phyloP scores from a whole-genome alignment of 192 early-diverging fungal genomes.

The Coemansia sp. region DNA sequence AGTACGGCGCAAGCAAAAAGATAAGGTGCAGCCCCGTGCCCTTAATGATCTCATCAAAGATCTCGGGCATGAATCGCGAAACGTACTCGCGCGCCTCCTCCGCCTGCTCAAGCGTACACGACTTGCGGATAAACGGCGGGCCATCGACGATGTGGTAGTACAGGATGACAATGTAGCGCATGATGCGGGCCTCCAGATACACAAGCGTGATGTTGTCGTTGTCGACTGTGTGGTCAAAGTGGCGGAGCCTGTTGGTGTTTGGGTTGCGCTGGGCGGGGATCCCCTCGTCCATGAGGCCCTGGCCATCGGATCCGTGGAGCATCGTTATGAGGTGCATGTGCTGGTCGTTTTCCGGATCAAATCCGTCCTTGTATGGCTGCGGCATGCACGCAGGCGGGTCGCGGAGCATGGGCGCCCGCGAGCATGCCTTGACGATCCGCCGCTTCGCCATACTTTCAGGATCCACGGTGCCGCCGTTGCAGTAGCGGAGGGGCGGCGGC shows the following conservation, averaged over 20 bases:
- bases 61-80: conserved; percentile 27
- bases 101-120: conserved; percentile 5
- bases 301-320: background rate
- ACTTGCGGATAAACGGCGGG: conserved; percentile 1
- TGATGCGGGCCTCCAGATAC: conserved; percentile 20
- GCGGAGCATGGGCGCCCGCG: background rate
- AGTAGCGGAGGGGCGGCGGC: background rate
- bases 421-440: background rate
- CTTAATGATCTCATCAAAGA: conserved; percentile 18
- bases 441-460: background rate
- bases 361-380: background rate
- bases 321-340: background rate
- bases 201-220: background rate
- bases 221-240: background rate
- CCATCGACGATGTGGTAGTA: conserved; percentile 6
- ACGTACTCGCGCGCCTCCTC: conserved; percentile 25
- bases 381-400: background rate
- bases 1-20: conserved; percentile 26
- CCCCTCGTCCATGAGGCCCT: background rate
- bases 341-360: background rate
- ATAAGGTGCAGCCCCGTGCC: conserved; percentile 9
- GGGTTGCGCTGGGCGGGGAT: background rate
- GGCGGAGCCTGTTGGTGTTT: no score
- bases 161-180: conserved; percentile 22
- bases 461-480: background rate